phyloP scores from a whole-genome alignment of 108 stramenopile genomes.

The Skeletonema tropicum region DNA sequence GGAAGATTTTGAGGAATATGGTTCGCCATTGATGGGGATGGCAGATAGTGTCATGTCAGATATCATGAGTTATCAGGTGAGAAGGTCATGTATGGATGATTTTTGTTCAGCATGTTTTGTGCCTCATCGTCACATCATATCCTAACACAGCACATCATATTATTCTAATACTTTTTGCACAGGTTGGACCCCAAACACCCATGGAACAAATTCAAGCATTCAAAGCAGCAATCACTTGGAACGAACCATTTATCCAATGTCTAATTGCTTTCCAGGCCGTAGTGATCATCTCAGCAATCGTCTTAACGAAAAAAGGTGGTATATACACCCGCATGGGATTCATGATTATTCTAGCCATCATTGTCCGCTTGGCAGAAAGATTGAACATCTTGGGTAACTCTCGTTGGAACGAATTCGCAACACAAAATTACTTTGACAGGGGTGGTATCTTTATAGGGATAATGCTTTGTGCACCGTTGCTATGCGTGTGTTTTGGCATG shows the following conservation, averaged over 20 bases:
- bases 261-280: conserved; percentile 68
- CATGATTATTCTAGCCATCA: conserved; percentile 65
- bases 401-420: conserved; percentile 81
- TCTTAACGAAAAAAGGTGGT: conserved; percentile 50
- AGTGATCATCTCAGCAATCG: conserved; percentile 55
- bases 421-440: conserved; percentile 92
- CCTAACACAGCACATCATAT: background rate
- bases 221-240: conserved; percentile 79
- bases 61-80: conserved; percentile 74
- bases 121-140: too few species aligned
- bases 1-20: conserved; percentile 39
- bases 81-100: background rate
- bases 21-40: conserved; percentile 80
- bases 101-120: background rate
- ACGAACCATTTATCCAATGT: conserved; percentile 73
- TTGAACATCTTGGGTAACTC: conserved; percentile 58
- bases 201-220: conserved; percentile 81
- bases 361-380: conserved; percentile 76
- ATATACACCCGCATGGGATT: conserved; percentile 55
- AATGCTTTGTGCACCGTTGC: conserved; percentile 80
- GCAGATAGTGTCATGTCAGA: conserved; percentile 77
- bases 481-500: conserved; percentile 77
- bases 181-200: conserved; percentile 64
- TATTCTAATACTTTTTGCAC: background rate
- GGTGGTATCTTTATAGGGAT: conserved; percentile 85